Base-by-base conservation (phyloP, 1,284 basidiomycete genomes). In the Naganishia sp. region DNA sequence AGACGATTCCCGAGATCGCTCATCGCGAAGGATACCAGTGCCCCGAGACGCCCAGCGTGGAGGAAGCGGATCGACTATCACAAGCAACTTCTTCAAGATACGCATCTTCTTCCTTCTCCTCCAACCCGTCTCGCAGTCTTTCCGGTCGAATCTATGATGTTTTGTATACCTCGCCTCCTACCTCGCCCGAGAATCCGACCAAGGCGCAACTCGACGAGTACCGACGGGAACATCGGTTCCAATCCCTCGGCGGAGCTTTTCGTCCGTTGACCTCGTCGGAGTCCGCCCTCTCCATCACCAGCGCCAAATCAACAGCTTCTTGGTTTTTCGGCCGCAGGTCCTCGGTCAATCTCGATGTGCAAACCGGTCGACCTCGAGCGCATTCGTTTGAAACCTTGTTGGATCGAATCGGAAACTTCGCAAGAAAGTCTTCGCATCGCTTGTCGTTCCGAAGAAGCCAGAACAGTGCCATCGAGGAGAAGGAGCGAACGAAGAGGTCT, bases 221-320 rank as follows among this genome's bases (percentile, higher is more conserved):
- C 48, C 46, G 59, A 61, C 59, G 59, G 10, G 59, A 61, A 43
- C 48, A 61, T 42, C 59, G 59, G 36, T 61, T 61, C 36, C 48
- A 23, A 3, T 61, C 59, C 3, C 48, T 61, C 23, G 59, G 59
- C 6, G 59, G 59, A 2, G 59, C 59, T n/a, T 61, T 61, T 21
- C 48, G 48, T 15, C 59, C 59, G 3, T 48, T 61, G 59, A 61
- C 59, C 5, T 42, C 59, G 10, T 28, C 10, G 21, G 59, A 61
- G 28, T 61, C 36, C 3, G 59, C 48, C 11, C 48, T 50, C 16
- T 50, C 25, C 18, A 50, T 25, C 21, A 36, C 7, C 42, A 23
- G 42, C 39, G 16, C 31, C 23, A 46, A 44, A 25, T 48, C 25
- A 6, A 33, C 25, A 18, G 18, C 23, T 5, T 49, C 57, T 39